Percentiles rank a stretch among this genome's conserved stretches.
Evolutionary conservation across 2,329 filamentous ascomycete genomes (phyloP).

Genomic region (Cordyceps cateniannulata): DNA sequence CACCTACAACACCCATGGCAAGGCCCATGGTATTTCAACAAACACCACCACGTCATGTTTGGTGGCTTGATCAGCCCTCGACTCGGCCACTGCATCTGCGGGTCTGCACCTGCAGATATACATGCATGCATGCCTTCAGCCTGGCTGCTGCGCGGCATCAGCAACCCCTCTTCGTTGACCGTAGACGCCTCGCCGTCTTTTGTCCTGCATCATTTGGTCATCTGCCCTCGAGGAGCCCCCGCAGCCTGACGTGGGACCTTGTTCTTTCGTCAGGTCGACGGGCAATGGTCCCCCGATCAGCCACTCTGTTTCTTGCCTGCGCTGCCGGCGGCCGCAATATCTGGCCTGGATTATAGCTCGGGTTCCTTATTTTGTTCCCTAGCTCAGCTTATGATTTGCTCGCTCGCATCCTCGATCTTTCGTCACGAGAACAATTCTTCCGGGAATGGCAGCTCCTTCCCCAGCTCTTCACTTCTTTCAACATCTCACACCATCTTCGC

Average conservation of each 20-base stretch:
- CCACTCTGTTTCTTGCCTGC: neutral
- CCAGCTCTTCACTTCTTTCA: neutral
- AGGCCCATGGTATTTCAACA: neutral
- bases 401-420: neutral
- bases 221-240: constrained; percentile 3
- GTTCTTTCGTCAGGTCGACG: neutral
- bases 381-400: neutral
- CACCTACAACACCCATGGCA: neutral
- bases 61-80: constrained; percentile 11
- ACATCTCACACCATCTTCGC: constrained; percentile 15
- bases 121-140: constrained; percentile 11
- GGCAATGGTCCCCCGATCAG: neutral
- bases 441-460: neutral
- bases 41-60: neutral
- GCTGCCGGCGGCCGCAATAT: neutral
- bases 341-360: neutral
- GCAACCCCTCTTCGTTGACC: neutral
- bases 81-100: constrained; percentile 8
- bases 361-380: neutral
- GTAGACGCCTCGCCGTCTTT: neutral
- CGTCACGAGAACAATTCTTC: neutral
- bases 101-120: constrained; percentile 5
- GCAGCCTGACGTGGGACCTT: neutral
- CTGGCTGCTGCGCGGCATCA: constrained; percentile 10
- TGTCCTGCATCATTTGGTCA: constrained; percentile 12